Conservation (phyloP, 2,329 filamentous ascomycete species). For the Lasiodiplodia sp. region DNA sequence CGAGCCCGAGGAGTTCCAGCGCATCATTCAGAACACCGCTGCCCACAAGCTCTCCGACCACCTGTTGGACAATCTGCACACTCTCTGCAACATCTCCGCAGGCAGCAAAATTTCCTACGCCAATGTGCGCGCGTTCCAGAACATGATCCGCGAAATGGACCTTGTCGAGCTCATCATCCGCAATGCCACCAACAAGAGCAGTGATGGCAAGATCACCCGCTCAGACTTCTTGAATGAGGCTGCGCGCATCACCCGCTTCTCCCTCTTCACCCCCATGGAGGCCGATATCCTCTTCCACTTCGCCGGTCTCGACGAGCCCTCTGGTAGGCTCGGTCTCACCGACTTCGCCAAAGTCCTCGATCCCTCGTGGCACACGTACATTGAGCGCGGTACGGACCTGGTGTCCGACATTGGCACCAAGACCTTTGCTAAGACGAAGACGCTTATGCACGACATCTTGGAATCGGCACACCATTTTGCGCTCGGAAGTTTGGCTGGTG, state of each 20-base stretch:
- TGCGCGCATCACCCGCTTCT: constrained; percentile 88
- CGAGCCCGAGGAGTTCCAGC: constrained; percentile 92
- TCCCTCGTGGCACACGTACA: constrained; percentile 80
- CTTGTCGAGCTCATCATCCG: constrained; percentile 92
- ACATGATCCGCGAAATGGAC: constrained; percentile 97
- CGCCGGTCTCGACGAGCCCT: constrained; percentile 87
- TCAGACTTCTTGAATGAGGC: constrained; percentile 96
- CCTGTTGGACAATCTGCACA: constrained; percentile 86
- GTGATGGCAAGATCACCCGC: constrained; percentile 91
- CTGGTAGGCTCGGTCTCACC: constrained; percentile 78
- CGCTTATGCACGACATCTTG: constrained; percentile 68
- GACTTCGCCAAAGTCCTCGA: constrained; percentile 97
- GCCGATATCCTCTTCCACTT: constrained; percentile 99
- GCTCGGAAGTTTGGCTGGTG: constrained; percentile 88
- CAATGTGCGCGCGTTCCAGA: constrained; percentile 97
- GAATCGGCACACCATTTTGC: constrained; percentile 90
- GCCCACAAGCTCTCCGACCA: constrained; percentile 98
- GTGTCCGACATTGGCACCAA: constrained; percentile 57
- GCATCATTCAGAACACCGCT: constrained; percentile 92
- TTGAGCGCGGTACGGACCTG: constrained; percentile 44
- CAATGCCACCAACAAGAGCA: constrained; percentile 81
- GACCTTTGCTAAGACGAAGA: constrained; percentile 62
- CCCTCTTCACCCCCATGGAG: constrained; percentile 97
- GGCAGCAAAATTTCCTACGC: constrained; percentile 96
- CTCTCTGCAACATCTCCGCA: constrained; percentile 91